Evolutionary conservation across 345 rosid species (phyloP).

Genomic region (Moricandia moricandioides): DNA sequence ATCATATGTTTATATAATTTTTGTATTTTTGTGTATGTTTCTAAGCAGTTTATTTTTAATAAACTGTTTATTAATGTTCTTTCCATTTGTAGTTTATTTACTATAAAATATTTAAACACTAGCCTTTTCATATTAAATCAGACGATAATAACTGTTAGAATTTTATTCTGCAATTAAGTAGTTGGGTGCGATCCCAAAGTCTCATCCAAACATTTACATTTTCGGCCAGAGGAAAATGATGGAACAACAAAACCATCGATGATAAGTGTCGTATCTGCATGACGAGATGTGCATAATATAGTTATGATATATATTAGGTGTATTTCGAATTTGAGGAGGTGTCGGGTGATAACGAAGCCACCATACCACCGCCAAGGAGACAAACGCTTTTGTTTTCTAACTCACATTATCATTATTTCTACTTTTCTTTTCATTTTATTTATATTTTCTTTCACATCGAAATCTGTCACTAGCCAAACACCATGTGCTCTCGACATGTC

Average conservation of each 20-base stretch:
- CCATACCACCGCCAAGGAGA: conserved; percentile 43
- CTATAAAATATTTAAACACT: too few species aligned
- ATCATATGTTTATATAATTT: too few species aligned
- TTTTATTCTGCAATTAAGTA: neutral
- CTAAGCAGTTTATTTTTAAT: too few species aligned
- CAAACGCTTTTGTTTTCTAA: conserved; percentile 11
- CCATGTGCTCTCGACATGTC: conserved; percentile 36
- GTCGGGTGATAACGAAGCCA: conserved; percentile 37
- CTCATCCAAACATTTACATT: conserved; percentile 26
- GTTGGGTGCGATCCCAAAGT: conserved; percentile 14
- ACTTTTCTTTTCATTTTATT: neutral
- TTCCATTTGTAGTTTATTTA: too few species aligned
- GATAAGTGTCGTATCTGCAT: conserved; percentile 27
- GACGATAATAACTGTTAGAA: too few species aligned
- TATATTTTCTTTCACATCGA: neutral
- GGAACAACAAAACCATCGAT: conserved; percentile 12
- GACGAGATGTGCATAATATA: conserved; percentile 12
- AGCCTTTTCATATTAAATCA: too few species aligned
- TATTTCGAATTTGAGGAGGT: conserved; percentile 4
- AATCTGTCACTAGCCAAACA: neutral
- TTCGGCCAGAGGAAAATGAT: conserved; percentile 10
- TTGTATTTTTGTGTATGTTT: too few species aligned
- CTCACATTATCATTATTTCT: neutral
- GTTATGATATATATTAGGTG: too few species aligned
- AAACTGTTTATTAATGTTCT: too few species aligned